Evolutionary conservation across 2,329 filamentous ascomycete genomes (phyloP).

Genomic region (Juglanconis sp.): DNA sequence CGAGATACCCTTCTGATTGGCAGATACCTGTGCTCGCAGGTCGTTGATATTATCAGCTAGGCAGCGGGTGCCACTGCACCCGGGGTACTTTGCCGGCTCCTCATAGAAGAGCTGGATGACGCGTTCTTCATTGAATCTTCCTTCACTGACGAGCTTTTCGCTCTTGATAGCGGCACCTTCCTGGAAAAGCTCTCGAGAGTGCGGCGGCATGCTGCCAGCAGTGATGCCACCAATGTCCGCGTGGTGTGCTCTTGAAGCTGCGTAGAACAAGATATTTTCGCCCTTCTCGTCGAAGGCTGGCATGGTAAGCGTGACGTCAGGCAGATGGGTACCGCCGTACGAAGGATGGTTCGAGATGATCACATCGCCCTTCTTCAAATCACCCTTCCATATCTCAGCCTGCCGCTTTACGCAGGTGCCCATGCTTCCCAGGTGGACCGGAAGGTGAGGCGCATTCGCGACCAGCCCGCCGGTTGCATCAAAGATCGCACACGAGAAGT

Average conservation of each 20-base stretch:
- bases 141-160: slow-evolving; percentile 71
- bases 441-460: slow-evolving; percentile 76
- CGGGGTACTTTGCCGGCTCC: slow-evolving; percentile 71
- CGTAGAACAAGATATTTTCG: slow-evolving; percentile 76
- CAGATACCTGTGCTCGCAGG: slow-evolving; percentile 80
- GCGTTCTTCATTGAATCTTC: slow-evolving; percentile 71
- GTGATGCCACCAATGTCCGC: slow-evolving; percentile 82
- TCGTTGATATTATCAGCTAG: slow-evolving; percentile 82
- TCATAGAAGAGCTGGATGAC: slow-evolving; percentile 69
- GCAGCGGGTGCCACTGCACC: slow-evolving; percentile 75
- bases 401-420: slow-evolving; percentile 79
- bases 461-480: slow-evolving; percentile 73
- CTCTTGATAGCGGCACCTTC: slow-evolving; percentile 64
- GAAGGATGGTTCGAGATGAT: slow-evolving; percentile 83
- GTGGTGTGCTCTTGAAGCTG: slow-evolving; percentile 76
- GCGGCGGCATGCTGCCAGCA: slow-evolving; percentile 78
- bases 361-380: slow-evolving; percentile 74
- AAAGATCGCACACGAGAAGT: slow-evolving; percentile 81
- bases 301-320: slow-evolving; percentile 78
- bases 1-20: slow-evolving; percentile 81
- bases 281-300: slow-evolving; percentile 67
- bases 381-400: slow-evolving; percentile 75
- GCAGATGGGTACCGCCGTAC: slow-evolving; percentile 79
- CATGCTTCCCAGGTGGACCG: slow-evolving; percentile 80
- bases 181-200: slow-evolving; percentile 62